phyloP scores from a whole-genome alignment of 495 filamentous ascomycete species.

The Aspergillus affinis region DNA sequence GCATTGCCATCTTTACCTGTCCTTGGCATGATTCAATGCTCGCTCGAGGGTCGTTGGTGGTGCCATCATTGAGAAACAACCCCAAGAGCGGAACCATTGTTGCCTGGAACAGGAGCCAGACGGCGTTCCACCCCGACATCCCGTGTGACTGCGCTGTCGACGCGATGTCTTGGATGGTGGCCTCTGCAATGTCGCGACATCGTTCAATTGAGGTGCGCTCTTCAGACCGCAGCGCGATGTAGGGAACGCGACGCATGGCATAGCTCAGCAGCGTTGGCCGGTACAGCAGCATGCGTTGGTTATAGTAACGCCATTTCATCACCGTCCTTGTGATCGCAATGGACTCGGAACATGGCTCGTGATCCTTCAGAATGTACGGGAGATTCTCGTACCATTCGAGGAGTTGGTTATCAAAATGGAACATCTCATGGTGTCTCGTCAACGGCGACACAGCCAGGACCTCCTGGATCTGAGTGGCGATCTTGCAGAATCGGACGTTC shows the following conservation, averaged over 20 bases:
- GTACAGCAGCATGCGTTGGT: constrained; percentile 77
- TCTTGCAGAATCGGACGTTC: constrained; percentile 79
- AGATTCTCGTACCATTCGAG: constrained; percentile 69
- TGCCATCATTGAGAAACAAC: constrained; percentile 65
- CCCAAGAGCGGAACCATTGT: constrained; percentile 74
- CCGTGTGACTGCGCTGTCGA: constrained; percentile 68
- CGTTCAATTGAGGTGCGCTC: constrained; percentile 68
- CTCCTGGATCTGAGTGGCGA: constrained; percentile 75
- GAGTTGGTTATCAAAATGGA: constrained; percentile 64
- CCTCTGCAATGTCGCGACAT: constrained; percentile 66
- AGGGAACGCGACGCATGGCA: constrained; percentile 63
- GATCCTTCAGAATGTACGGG: constrained; percentile 67
- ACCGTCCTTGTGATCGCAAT: constrained; percentile 68
- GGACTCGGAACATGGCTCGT: constrained; percentile 67
- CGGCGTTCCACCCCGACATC: constrained; percentile 78
- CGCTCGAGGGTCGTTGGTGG: constrained; percentile 52
- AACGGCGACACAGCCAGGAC: constrained; percentile 68
- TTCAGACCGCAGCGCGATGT: constrained; percentile 56
- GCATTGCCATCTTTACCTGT: constrained; percentile 68
- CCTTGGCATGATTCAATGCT: constrained; percentile 44
- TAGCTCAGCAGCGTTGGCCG: constrained; percentile 71
- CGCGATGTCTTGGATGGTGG: constrained; percentile 70
- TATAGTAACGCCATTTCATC: constrained; percentile 82
- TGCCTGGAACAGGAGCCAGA: constrained; percentile 82
- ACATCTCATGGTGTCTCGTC: constrained; percentile 62